phyloP scores from a whole-genome alignment of 148 eudicot species.

The Agrostemma githago region DNA sequence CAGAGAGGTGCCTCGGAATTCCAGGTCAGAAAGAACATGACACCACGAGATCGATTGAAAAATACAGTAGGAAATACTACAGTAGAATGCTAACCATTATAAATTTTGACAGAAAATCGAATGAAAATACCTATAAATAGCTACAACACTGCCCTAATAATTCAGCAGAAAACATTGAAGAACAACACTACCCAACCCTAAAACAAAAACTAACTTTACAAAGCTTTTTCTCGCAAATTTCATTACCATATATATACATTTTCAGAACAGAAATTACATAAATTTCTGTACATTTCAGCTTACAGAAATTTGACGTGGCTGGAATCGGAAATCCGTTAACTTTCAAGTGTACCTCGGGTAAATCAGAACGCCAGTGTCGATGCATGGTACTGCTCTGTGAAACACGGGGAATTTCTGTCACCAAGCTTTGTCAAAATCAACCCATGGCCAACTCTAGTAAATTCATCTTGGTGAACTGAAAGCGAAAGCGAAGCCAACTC shows the following conservation, averaged over 20 bases:
- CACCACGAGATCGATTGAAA: neutral
- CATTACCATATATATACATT: conserved; percentile 21
- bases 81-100: neutral
- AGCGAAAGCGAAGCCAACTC: conserved; percentile 1
- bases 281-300: conserved; percentile 6
- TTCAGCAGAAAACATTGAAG: neutral
- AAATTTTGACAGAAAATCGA: neutral
- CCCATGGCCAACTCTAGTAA: neutral
- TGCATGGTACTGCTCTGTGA: conserved; percentile 5
- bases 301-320: conserved; percentile 8
- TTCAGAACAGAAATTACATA: conserved; percentile 19
- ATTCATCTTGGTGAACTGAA: conserved; percentile 18
- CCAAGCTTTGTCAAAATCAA: conserved; percentile 10
- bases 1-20: neutral
- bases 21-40: neutral
- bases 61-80: neutral
- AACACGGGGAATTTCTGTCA: conserved; percentile 9
- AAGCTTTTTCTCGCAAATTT: conserved; percentile 5
- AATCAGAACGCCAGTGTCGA: conserved; percentile 4
- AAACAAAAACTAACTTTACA: conserved; percentile 22
- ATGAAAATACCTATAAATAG: neutral
- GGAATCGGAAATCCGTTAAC: neutral
- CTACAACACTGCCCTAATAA: conserved; percentile 1
- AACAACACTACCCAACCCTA: conserved; percentile 14
- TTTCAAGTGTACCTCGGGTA: conserved; percentile 4